A percentile compares a stretch with the other conserved stretches of the same genome.
phyloP scores from a whole-genome alignment of 2,329 filamentous ascomycete species.

The Claviceps lovelessii region DNA sequence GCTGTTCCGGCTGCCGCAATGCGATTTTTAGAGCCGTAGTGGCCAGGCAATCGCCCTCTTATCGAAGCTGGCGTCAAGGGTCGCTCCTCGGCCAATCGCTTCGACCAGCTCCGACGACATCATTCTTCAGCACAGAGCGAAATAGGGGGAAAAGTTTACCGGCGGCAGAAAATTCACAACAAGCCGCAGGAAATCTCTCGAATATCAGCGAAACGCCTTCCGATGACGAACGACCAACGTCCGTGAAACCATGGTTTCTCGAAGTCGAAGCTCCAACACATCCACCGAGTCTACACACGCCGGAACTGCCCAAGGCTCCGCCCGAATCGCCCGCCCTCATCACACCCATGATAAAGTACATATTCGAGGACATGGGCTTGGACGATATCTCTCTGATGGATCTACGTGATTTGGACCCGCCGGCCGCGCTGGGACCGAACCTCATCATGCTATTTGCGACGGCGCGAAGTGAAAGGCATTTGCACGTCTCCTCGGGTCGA shows the following conservation, averaged over 20 bases:
- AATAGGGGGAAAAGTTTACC: conserved; percentile 9
- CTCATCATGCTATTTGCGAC: conserved; percentile 88
- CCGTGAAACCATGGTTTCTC: conserved; percentile 65
- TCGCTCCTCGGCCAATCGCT: conserved; percentile 8
- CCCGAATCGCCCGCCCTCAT: conserved; percentile 57
- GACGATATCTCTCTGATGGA: conserved; percentile 72
- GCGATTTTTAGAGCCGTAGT: conserved; percentile 17
- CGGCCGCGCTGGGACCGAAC: conserved; percentile 73
- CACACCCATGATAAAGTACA: conserved; percentile 56
- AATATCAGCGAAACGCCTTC: conserved; percentile 13
- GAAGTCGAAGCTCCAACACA: conserved; percentile 51
- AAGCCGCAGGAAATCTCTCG: conserved; percentile 8
- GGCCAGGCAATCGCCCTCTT: conserved; percentile 9
- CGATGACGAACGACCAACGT: not conserved
- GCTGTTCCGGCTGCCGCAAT: conserved; percentile 19
- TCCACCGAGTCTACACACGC: conserved; percentile 31
- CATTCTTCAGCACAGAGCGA: conserved; percentile 12
- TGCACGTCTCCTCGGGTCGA: conserved; percentile 83
- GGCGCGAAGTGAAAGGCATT: conserved; percentile 79
- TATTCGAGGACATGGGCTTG: conserved; percentile 73
- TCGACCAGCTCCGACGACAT: conserved; percentile 8
- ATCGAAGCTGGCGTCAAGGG: conserved; percentile 13
- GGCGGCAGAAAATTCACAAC: conserved; percentile 5
- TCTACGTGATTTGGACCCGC: conserved; percentile 69
- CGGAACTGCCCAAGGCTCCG: conserved; percentile 42